Conservation (phyloP, 2,329 filamentous ascomycete species). For the Trichoderma sp. region DNA sequence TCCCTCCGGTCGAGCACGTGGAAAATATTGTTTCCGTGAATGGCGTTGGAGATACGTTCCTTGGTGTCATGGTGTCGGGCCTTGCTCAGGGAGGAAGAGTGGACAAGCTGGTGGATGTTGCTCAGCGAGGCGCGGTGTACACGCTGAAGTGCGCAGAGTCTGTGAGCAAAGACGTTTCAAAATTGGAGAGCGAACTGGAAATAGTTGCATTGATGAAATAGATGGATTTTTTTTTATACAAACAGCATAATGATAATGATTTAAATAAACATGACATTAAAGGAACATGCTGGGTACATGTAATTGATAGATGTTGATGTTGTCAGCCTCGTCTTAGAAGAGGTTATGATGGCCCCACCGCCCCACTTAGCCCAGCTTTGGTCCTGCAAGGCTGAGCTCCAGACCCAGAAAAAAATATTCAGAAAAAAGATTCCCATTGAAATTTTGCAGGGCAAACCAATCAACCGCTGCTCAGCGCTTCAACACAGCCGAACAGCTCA, state of each 20-base stretch:
- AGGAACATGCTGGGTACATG: not conserved
- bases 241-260: not conserved
- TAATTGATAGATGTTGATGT: not conserved
- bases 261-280: not conserved
- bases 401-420: slow-evolving; percentile 35
- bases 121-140: slow-evolving; percentile 77
- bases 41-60: slow-evolving; percentile 90
- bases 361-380: slow-evolving; percentile 16
- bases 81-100: slow-evolving; percentile 61
- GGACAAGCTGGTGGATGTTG: slow-evolving; percentile 70
- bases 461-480: not conserved
- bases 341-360: slow-evolving; percentile 6
- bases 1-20: slow-evolving; percentile 67
- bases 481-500: not conserved
- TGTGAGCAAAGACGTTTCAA: slow-evolving; percentile 62
- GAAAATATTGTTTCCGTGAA: slow-evolving; percentile 84
- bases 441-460: slow-evolving; percentile 27
- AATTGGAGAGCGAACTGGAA: slow-evolving; percentile 45
- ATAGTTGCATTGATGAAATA: slow-evolving; percentile 26
- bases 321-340: slow-evolving; percentile 26
- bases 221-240: not conserved
- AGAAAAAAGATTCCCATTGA: not conserved
- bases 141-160: slow-evolving; percentile 75
- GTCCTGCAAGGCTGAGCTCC: slow-evolving; percentile 34
- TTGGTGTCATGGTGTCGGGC: slow-evolving; percentile 81